Conservation (phyloP, 2,329 filamentous ascomycete species). For the Neofusicoccum laricinum region DNA sequence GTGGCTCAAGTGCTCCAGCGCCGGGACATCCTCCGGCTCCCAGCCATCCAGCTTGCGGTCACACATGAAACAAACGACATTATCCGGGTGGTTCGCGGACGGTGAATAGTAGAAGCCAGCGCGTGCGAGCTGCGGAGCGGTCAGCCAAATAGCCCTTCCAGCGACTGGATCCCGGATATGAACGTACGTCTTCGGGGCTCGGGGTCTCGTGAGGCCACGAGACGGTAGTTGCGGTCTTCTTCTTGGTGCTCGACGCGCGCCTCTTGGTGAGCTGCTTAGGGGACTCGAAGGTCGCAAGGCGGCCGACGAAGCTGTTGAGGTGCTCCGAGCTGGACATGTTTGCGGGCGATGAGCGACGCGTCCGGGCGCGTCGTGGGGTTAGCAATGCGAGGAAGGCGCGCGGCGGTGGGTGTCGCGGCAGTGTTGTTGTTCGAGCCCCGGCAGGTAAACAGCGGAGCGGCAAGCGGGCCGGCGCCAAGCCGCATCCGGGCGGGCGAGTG, state of each 20-base stretch:
- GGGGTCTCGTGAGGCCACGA: constrained; percentile 77
- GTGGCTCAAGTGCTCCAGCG: constrained; percentile 82
- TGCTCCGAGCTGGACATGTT: constrained; percentile 39
- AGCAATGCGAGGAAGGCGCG: constrained; percentile 8
- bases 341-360: neutral
- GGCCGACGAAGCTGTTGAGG: constrained; percentile 67
- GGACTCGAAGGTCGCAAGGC: constrained; percentile 75
- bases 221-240: constrained; percentile 55
- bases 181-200: constrained; percentile 60
- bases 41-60: constrained; percentile 82
- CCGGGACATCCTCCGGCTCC: constrained; percentile 81
- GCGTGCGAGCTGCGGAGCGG: constrained; percentile 66
- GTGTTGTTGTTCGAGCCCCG: constrained; percentile 13
- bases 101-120: constrained; percentile 92
- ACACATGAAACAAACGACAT: constrained; percentile 87
- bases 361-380: neutral
- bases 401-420: neutral
- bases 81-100: constrained; percentile 72
- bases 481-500: neutral
- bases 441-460: neutral
- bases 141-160: constrained; percentile 16
- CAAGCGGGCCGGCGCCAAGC: constrained; percentile 9
- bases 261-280: constrained; percentile 64
- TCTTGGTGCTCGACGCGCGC: constrained; percentile 63
- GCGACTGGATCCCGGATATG: neutral